Base-by-base conservation (phyloP, 768 basidiomycete genomes). In the Macrocybe gigantea region DNA sequence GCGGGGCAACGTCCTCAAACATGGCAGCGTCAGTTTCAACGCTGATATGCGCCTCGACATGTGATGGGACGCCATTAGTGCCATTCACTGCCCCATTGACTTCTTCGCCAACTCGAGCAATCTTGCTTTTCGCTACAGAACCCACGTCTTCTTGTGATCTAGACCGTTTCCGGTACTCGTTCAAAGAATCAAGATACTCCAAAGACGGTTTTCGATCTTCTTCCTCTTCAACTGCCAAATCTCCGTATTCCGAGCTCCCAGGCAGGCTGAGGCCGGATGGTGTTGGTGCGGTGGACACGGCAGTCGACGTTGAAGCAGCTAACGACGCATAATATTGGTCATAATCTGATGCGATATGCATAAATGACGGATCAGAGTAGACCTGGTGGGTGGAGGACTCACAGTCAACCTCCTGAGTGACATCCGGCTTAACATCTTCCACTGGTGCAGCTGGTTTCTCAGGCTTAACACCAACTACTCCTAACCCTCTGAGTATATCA, bases 241-340 rank as follows among this genome's bases (percentile, higher is more conserved):
- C 83, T 12, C 78, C 78, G 36, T 72, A 73, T 38, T 73, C 71
- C 29, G 74, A 75, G 38, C 71, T 65, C 41, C 66, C 62, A 41
- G 67, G 65, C 6, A 71, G 68, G 43, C 73, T 76, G 6, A 72
- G 61, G 13, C 74, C 72, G 1, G 80, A 76, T 0, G 85, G 85
- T 5, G 88, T 87, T 2, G 77, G 75, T 49, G 75, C 74, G 1
- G 77, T 65, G 7, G 86, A 81, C 3, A 79, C 75, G 7, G 71
- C 71, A 10, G 72, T 71, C 0, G 83, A 62, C 1, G 69, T 64
- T 7, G 73, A 84, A 1, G 82, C 83, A 7, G 81, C 84, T 37
- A 91, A 67, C 9, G 82, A 83, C 15, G 89, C 88, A 53, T 91
- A 91, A 54, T 91, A 91, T 49, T 83, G 84, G 50, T 89, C 88